These are phyloP conservation scores for Amanita polypyramis DNA, from an alignment of 768 basidiomycete species.

Conservation along the genomic window DNA sequence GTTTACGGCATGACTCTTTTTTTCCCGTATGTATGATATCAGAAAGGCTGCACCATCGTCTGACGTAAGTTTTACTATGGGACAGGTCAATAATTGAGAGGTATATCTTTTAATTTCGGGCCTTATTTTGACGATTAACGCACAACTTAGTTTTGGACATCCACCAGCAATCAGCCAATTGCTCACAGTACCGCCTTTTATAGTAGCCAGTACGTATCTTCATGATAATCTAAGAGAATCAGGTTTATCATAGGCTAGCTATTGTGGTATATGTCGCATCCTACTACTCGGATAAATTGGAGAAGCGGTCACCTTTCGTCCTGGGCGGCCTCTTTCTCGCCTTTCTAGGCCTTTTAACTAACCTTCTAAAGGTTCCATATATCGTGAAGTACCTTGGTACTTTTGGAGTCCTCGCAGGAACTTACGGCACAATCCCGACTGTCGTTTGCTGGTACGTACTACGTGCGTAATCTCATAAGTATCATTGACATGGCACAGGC, in stretches of 20 bases:
- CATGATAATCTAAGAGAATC: not conserved
- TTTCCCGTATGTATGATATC: constrained; percentile 36
- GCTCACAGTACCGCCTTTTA: constrained; percentile 59
- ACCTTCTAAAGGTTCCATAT: not conserved
- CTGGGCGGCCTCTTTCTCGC: too few species aligned
- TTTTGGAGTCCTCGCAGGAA: constrained; percentile 57
- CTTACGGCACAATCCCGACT: constrained; percentile 50
- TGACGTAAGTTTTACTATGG: not conserved
- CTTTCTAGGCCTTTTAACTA: too few species aligned
- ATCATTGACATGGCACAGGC: constrained; percentile 25
- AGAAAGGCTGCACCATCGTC: not conserved
- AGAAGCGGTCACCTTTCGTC: constrained; percentile 13
- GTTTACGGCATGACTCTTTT: constrained; percentile 67
- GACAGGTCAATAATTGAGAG: constrained; percentile 48
- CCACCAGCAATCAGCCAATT: constrained; percentile 46
- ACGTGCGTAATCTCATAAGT: not conserved
- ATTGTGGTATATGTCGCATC: constrained; percentile 44
- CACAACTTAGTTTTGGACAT: constrained; percentile 43
- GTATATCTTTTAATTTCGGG: constrained; percentile 17
- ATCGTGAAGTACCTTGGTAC: constrained; percentile 66
- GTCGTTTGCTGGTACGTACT: constrained; percentile 44
- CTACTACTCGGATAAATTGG: constrained; percentile 45
- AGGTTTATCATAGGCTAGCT: not conserved
- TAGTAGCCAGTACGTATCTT: constrained; percentile 41
- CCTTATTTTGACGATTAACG: not conserved